phyloP scores from a whole-genome alignment of 2,329 filamentous ascomycete species.

The Colletotrichum sp. region DNA sequence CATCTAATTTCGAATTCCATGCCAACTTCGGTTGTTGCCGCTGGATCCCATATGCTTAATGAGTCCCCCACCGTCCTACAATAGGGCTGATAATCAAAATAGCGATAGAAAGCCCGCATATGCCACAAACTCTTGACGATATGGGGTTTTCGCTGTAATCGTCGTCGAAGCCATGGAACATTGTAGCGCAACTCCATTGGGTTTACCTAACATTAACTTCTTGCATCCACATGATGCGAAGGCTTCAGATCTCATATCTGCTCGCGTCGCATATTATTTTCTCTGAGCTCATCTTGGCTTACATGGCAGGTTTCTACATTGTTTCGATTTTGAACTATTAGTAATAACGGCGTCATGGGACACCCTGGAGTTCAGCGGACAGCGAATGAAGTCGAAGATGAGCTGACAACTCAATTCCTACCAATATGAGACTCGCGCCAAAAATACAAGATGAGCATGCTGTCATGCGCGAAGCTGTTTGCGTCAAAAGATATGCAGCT shows the following conservation, averaged over 20 bases:
- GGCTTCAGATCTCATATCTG: background rate
- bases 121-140: accelerated
- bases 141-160: background rate
- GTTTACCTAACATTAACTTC: background rate
- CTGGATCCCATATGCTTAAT: background rate
- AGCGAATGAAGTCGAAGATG: background rate
- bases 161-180: background rate
- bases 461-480: accelerated
- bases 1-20: background rate
- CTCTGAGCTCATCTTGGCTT: background rate
- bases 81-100: background rate
- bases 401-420: background rate
- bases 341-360: background rate
- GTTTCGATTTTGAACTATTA: background rate
- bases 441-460: accelerated
- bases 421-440: accelerated
- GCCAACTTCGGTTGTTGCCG: background rate
- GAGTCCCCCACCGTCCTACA: background rate
- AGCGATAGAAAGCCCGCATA: background rate
- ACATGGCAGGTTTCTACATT: accelerated
- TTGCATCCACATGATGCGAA: background rate
- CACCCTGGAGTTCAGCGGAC: background rate
- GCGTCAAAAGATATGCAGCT: accelerated
- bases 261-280: accelerated
- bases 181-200: accelerated